Evolutionary conservation across 208 protist species (phyloP), one percentile per base, ranked within the genome.

Genomic region (Trypanosoma vivax): DNA sequence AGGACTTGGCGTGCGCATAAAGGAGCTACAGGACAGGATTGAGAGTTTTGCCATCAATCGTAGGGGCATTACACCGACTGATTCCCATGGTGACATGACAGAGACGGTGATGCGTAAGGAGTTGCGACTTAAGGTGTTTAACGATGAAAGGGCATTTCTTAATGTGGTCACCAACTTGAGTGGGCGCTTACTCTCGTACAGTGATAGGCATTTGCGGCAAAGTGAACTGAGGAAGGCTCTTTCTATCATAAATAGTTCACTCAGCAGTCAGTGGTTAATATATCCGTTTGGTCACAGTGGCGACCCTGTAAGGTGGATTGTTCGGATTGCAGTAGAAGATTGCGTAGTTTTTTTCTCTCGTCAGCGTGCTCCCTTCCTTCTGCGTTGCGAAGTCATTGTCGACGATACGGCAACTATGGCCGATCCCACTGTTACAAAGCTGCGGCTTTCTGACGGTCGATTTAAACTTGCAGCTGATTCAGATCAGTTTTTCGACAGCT

Each of bases 11-110:
- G 67, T 74, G 18, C 72, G 69, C 16, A 65, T 92, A 34, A 76
- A 88, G 52, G 63, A 79, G 50, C 63, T 92, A 18, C 84, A 84
- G 30, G 88, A 95, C 56, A 76, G 73, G 46, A 70, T 95, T 37
- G 88, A 95, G 75, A 92, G 79, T 60, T 85, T 75, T 67, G 88
- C 83, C 3, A 90, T 95, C 39, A 92, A 95, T 51, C 82, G 41
- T 35, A 60, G 11, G 11, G 47, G 31, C 19, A 30, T 14, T 30
- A n/a, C 28, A 19, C 39, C 24, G 16, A 40, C 27, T 6, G 30
- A 14, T 1, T 33, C 37, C 19, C 10, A 34, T 23, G 39, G 42
- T 19, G 60, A 60, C 2, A 30, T 61, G 16, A 74, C 81, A 49
- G 63, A 70, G 27, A 52, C 46, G 18, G 61, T 76, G 23, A 74